These are phyloP conservation scores for Boechera stricta DNA, from an alignment of 345 rosid species.

Conservation along the genomic window DNA sequence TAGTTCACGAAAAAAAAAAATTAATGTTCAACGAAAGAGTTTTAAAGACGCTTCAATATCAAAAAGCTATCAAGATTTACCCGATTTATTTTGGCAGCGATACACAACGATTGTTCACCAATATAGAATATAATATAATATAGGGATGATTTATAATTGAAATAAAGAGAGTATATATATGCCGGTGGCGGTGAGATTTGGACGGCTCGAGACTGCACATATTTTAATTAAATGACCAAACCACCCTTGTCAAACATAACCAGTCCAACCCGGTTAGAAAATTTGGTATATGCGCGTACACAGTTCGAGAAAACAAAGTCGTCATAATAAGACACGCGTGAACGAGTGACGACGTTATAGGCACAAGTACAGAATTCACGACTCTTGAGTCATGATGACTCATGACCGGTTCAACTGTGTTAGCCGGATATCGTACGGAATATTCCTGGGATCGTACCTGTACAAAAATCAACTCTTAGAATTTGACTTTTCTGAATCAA, in stretches of 20 bases:
- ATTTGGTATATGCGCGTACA: not conserved
- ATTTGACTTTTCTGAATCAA: constrained; percentile 13
- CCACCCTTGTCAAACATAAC: not conserved
- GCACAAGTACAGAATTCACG: not conserved
- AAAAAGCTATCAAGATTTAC: too few species aligned
- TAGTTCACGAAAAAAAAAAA: too few species aligned
- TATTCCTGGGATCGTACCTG: constrained; percentile 26
- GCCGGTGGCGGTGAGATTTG: constrained; percentile 16
- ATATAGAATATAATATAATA: too few species aligned
- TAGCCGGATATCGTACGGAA: constrained; percentile 30
- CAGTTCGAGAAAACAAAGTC: constrained; percentile 8
- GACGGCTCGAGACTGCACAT: not conserved
- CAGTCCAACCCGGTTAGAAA: not conserved
- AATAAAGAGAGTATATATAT: not conserved
- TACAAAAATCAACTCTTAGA: not conserved
- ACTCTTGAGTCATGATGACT: constrained; percentile 3
- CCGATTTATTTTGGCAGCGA: too few species aligned
- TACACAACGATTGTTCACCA: too few species aligned
- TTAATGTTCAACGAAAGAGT: too few species aligned
- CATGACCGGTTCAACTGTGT: constrained; percentile 12
- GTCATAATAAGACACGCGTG: constrained; percentile 14
- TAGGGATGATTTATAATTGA: too few species aligned
- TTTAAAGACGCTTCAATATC: too few species aligned
- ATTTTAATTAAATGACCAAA: not conserved
- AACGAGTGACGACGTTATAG: not conserved